Conservation (phyloP, 495 filamentous ascomycete species). For the Podospora australis region DNA sequence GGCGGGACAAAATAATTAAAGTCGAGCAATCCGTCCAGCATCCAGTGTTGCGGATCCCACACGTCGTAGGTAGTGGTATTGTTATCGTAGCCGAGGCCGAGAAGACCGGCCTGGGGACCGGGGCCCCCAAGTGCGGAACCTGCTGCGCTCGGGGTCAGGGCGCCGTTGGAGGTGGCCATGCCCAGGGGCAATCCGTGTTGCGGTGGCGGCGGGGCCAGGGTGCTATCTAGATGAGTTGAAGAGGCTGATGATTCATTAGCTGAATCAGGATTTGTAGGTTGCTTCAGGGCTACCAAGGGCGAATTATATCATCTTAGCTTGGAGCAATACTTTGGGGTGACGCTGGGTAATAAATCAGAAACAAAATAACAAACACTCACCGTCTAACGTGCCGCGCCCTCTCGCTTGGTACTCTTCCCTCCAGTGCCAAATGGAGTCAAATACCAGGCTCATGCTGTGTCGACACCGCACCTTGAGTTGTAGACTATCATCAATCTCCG, state of each 20-base stretch:
- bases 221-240: conserved; percentile 53
- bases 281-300: conserved; percentile 60
- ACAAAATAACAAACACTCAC: conserved; percentile 38
- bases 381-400: conserved; percentile 70
- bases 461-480: conserved; percentile 82
- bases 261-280: conserved; percentile 80
- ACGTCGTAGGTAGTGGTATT: conserved; percentile 70
- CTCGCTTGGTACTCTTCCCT: conserved; percentile 77
- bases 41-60: conserved; percentile 87
- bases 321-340: conserved; percentile 17
- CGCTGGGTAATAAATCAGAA: conserved; percentile 5
- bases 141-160: conserved; percentile 37
- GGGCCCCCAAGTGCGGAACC: conserved; percentile 34
- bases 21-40: conserved; percentile 77
- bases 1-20: conserved; percentile 60
- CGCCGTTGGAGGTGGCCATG: conserved; percentile 36
- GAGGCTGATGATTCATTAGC: conserved; percentile 65
- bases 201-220: conserved; percentile 40
- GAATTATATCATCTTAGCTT: conserved; percentile 30
- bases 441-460: conserved; percentile 90
- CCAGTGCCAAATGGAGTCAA: conserved; percentile 92
- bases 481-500: conserved; percentile 61
- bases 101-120: conserved; percentile 35
- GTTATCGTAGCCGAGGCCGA: conserved; percentile 41
- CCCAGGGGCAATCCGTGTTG: conserved; percentile 22